phyloP scores from a whole-genome alignment of 257 asterid species.

The Solanum tacnaense region DNA sequence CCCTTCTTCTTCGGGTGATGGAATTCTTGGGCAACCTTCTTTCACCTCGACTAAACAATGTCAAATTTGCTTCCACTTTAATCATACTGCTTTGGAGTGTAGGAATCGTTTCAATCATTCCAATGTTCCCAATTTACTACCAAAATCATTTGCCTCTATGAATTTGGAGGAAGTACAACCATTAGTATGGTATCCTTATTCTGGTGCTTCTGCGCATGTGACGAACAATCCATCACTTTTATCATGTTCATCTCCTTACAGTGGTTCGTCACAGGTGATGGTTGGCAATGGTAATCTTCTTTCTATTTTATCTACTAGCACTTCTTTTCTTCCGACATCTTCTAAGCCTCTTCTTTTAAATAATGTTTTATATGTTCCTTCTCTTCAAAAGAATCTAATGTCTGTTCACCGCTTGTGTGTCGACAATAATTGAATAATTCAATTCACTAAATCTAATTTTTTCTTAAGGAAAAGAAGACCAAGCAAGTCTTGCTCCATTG shows the following conservation, averaged over 20 bases:
- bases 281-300: not conserved
- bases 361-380: not conserved
- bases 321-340: not conserved
- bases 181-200: not conserved
- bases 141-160: not conserved
- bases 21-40: not conserved
- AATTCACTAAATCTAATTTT: no score
- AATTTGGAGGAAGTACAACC: not conserved
- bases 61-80: not conserved
- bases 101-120: not conserved
- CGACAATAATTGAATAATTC: no score
- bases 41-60: not conserved
- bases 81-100: not conserved
- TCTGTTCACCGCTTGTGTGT: no score
- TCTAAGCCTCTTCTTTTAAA: not conserved
- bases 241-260: not conserved
- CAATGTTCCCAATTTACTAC: not conserved
- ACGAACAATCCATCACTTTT: not conserved
- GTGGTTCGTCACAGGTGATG: not conserved
- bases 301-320: not conserved
- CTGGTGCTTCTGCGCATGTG: not conserved
- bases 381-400: no score
- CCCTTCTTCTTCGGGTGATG: not conserved
- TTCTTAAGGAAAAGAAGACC: no score
- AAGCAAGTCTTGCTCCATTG: not conserved